Evolutionary conservation across 2,329 filamentous ascomycete genomes (phyloP).

Genomic region (Biscogniauxia marginata): DNA sequence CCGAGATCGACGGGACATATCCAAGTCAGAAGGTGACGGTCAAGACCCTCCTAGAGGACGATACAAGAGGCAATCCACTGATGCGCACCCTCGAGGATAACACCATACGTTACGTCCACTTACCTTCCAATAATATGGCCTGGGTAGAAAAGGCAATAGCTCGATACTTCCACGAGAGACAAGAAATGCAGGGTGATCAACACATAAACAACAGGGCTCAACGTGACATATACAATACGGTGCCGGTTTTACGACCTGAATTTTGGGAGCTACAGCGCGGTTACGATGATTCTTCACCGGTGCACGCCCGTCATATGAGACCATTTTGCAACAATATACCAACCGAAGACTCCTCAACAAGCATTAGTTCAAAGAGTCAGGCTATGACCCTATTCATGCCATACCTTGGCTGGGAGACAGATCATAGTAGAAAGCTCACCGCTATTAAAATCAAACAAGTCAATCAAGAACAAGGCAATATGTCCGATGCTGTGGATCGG

Average conservation of each 20-base stretch:
- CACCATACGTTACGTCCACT: constrained; percentile 24
- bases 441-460: constrained; percentile 2
- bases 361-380: not conserved
- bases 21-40: constrained; percentile 24
- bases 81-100: constrained; percentile 15
- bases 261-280: not conserved
- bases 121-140: constrained; percentile 30
- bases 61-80: constrained; percentile 16
- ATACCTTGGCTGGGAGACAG: constrained; percentile 30
- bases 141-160: constrained; percentile 28
- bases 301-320: constrained; percentile 3
- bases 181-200: not conserved
- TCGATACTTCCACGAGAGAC: constrained; percentile 18
- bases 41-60: constrained; percentile 21
- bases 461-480: not conserved
- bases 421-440: constrained; percentile 3
- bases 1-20: constrained; percentile 5
- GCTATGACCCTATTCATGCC: constrained; percentile 16
- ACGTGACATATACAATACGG: not conserved
- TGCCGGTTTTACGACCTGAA: not conserved
- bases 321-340: not conserved
- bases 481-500: constrained; percentile 1
- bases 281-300: not conserved
- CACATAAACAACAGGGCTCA: not conserved
- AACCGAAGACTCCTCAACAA: not conserved